Evolutionary conservation across 2,329 filamentous ascomycete species (phyloP), one percentile per base, ranked within the genome.

Genomic region (Talaromyces sp.): DNA sequence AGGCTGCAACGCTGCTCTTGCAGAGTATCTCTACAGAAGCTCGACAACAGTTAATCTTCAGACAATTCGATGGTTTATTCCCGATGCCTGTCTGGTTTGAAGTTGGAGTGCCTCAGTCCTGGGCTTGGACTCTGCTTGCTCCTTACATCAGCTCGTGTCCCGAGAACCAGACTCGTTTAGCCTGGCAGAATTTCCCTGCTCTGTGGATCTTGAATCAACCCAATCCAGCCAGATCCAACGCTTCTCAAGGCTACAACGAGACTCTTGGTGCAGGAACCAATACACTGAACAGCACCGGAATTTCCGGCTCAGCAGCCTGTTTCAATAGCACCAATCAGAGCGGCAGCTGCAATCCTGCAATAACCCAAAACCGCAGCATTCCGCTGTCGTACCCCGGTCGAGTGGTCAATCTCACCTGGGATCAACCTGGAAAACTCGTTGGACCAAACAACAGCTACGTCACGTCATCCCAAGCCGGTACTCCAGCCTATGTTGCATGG

Each of bases 61-160:
- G 92, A 22, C 91, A 95, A 74, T 92, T 95, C 74, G 84, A 87
- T 39, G 92, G 91, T 16, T 84, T 92, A 7, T 90, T 91, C 77
- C 89, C 92, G 24, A 91, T 92, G 89, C 90, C 91, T 0, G 89
- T 90, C 10, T 95, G 90, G 90, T 93, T 94, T 73, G 87, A 91
- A 71, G 83, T 87, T 6, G 90, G 90, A 45, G 88, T 94, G 27
- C 91, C 91, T 0, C 92, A 96, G 75, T 91, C 89, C 0, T 96
- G 91, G 91, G 86, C 88, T 0, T 96, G 92, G 92, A 90, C 91
- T 0, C 83, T 92, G 24, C 82, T 95, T 4, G 91, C 92, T 0
- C 92, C 91, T 0, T 93, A 93, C 77, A 93, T 96, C 75, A 88
- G 86, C 41, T 89, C 84, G 5, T 96, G 92, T 75, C 91, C 92